These are phyloP conservation scores for Helichrysum umbraculigerum DNA, from an alignment of 129 eudicot species.

Conservation along the genomic window DNA sequence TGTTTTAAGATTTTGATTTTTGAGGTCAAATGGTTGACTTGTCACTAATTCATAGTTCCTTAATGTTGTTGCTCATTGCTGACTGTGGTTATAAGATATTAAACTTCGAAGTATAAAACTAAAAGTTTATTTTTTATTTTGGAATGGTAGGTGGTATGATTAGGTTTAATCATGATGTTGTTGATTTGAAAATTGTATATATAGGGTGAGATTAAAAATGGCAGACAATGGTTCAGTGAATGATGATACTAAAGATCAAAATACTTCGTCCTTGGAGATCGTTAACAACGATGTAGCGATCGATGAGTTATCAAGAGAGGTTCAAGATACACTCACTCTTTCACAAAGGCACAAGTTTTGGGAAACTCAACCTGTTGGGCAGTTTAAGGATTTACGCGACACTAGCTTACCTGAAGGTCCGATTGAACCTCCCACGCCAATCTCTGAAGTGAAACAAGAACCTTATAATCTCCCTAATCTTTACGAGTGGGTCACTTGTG, in stretches of 20 bases:
- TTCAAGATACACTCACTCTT: conserved; percentile 53
- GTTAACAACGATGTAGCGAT: conserved; percentile 29
- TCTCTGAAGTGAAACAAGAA: conserved; percentile 64
- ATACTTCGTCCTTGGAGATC: conserved; percentile 35
- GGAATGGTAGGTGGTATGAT: too few species aligned
- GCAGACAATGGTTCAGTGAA: conserved; percentile 39
- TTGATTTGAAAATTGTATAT: background rate
- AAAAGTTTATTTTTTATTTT: background rate
- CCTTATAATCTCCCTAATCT: conserved; percentile 58
- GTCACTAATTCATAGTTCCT: too few species aligned
- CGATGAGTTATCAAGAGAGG: conserved; percentile 41
- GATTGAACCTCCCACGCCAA: conserved; percentile 51
- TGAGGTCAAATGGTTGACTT: too few species aligned
- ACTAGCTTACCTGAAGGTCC: conserved; percentile 55
- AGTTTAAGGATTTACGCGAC: conserved; percentile 55
- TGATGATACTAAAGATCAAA: conserved; percentile 34
- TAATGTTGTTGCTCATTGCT: too few species aligned
- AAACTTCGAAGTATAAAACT: background rate
- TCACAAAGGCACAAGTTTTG: conserved; percentile 58
- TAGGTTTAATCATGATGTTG: background rate
- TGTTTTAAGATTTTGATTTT: too few species aligned
- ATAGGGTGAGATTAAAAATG: conserved; percentile 32
- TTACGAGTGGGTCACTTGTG: conserved; percentile 70
- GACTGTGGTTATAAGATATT: too few species aligned
- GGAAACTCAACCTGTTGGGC: conserved; percentile 77